Evolutionary conservation across 2,329 filamentous ascomycete species (phyloP).

Genomic region (Dichotomopilus funicola): DNA sequence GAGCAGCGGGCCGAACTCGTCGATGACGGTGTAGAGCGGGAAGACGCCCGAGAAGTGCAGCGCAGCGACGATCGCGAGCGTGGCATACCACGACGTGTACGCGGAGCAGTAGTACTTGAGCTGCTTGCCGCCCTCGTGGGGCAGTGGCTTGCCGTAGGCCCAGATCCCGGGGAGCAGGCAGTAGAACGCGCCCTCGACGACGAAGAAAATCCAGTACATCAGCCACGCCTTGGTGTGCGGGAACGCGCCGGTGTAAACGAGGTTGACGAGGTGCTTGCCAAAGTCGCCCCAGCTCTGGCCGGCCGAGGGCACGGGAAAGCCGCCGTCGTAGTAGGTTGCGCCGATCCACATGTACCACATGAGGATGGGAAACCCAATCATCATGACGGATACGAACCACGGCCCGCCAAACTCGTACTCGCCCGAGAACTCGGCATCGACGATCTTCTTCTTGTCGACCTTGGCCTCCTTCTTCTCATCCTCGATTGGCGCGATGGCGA

Average conservation of each 20-base stretch:
- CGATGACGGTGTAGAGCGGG: slow-evolving; percentile 83
- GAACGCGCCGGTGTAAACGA: slow-evolving; percentile 79
- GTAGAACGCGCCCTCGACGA: slow-evolving; percentile 79
- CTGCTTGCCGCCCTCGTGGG: slow-evolving; percentile 76
- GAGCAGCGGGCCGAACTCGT: slow-evolving; percentile 91
- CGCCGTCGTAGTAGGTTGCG: slow-evolving; percentile 83
- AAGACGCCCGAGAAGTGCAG: slow-evolving; percentile 82
- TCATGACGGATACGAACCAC: slow-evolving; percentile 72
- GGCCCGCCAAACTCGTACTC: slow-evolving; percentile 83
- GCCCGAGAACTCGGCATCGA: slow-evolving; percentile 57
- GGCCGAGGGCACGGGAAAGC: slow-evolving; percentile 60
- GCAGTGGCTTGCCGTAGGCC: slow-evolving; percentile 80
- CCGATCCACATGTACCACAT: slow-evolving; percentile 99
- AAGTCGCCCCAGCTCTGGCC: slow-evolving; percentile 68
- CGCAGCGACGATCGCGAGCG: slow-evolving; percentile 60
- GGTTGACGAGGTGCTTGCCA: slow-evolving; percentile 57
- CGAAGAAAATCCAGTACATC: slow-evolving; percentile 91
- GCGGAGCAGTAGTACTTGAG: slow-evolving; percentile 93
- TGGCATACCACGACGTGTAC: slow-evolving; percentile 80
- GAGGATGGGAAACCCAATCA: slow-evolving; percentile 84
- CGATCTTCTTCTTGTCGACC: slow-evolving; percentile 33
- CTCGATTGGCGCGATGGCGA: no score
- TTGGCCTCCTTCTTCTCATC: slow-evolving; percentile 27
- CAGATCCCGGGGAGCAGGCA: slow-evolving; percentile 80
- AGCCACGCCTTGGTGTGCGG: slow-evolving; percentile 76